A percentile compares a stretch with the other conserved stretches of the same genome.
phyloP scores from a whole-genome alignment of 169 alveolate genomes.

The Eimeria maxima region DNA sequence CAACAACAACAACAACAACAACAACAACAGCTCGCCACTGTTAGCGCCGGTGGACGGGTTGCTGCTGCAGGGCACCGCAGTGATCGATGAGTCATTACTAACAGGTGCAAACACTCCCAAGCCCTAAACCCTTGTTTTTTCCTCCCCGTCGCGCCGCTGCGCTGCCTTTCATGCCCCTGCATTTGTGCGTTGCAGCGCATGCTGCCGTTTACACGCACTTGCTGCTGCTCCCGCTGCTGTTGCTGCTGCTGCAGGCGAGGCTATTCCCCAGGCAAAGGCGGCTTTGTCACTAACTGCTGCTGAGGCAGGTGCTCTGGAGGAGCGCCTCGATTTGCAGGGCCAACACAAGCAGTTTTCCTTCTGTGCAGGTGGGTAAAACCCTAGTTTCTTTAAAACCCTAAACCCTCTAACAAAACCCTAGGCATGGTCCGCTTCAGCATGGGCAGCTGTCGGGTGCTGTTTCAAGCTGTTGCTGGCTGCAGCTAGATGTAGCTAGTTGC shows the following conservation, averaged over 20 bases:
- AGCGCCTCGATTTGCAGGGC: conserved; percentile 42
- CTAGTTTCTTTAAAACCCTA: background rate
- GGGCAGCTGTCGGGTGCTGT: background rate
- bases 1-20: conserved; percentile 22
- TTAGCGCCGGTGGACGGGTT: conserved; percentile 81
- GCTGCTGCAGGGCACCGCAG: conserved; percentile 81
- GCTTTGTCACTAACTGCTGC: conserved; percentile 80
- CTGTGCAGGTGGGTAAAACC: conserved; percentile 31
- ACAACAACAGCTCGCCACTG: background rate
- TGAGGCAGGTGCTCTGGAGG: conserved; percentile 56
- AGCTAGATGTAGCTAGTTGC: background rate
- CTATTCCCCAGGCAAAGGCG: conserved; percentile 91
- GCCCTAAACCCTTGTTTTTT: background rate
- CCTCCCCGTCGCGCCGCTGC: background rate
- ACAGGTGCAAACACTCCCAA: conserved; percentile 86
- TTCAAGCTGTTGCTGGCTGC: background rate
- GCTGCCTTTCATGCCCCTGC: background rate
- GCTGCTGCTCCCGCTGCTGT: background rate
- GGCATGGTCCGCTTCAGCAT: background rate
- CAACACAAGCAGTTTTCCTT: conserved; percentile 45
- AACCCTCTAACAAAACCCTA: background rate
- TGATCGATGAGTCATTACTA: conserved; percentile 90
- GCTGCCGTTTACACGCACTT: background rate
- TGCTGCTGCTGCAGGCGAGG: conserved; percentile 84
- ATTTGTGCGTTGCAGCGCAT: background rate